These are phyloP conservation scores for Leptographium flavum DNA, from an alignment of 2,329 filamentous ascomycete genomes.

Conservation along the genomic window DNA sequence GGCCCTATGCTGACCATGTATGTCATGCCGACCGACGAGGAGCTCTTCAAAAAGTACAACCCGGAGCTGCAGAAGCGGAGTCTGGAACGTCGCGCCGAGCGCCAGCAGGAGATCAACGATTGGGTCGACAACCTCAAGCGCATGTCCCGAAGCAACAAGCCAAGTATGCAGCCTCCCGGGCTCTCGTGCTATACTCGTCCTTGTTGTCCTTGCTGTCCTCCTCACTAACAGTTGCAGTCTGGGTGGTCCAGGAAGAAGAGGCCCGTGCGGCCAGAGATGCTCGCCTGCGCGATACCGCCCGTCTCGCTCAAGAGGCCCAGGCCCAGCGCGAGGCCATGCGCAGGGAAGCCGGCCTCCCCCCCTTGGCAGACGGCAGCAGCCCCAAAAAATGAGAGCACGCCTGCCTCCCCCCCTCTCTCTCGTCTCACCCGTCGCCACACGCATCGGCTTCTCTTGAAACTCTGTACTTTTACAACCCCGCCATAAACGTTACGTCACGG, in stretches of 20 bases:
- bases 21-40: conserved; percentile 73
- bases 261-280: conserved; percentile 26
- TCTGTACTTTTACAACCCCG: neutral
- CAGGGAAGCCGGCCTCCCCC: conserved; percentile 29
- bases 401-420: neutral
- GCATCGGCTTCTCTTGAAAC: too few relatives aligned
- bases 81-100: conserved; percentile 61
- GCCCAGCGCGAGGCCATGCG: conserved; percentile 33
- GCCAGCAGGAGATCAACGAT: conserved; percentile 75
- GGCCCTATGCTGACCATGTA: conserved; percentile 75
- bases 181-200: neutral
- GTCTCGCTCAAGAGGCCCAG: conserved; percentile 26
- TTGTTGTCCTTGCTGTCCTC: neutral
- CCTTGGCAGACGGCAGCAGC: conserved; percentile 11
- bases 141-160: conserved; percentile 81
- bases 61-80: conserved; percentile 84
- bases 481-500: neutral
- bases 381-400: neutral
- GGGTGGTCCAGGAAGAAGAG: conserved; percentile 35
- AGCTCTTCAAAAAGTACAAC: conserved; percentile 84
- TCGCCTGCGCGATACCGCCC: conserved; percentile 20
- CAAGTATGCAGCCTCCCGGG: conserved; percentile 45
- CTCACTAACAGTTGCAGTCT: conserved; percentile 22
- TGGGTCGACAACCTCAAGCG: conserved; percentile 77
- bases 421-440: too few relatives aligned